These are phyloP conservation scores for Scorias spongiosa DNA, from an alignment of 2,329 filamentous ascomycete species.

Conservation along the genomic window DNA sequence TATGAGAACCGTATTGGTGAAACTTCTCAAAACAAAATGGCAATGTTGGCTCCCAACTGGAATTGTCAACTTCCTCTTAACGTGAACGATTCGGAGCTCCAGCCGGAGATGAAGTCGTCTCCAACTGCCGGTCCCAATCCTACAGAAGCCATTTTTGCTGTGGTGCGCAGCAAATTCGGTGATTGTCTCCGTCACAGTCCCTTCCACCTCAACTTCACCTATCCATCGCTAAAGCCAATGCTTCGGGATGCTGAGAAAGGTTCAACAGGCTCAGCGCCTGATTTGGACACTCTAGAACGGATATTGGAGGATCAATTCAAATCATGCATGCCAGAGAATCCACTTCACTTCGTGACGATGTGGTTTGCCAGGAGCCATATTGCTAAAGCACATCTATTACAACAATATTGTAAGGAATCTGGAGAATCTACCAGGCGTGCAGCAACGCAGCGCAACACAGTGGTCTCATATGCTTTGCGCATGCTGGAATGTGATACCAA, in stretches of 20 bases:
- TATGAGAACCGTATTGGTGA: slow-evolving; percentile 57
- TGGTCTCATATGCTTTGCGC: slow-evolving; percentile 19
- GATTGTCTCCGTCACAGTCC: slow-evolving; percentile 25
- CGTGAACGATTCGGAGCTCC: slow-evolving; percentile 27
- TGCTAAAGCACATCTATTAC: slow-evolving; percentile 35
- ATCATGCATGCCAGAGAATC: slow-evolving; percentile 25
- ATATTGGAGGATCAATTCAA: slow-evolving; percentile 33
- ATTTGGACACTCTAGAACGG: slow-evolving; percentile 23
- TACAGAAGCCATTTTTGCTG: slow-evolving; percentile 29
- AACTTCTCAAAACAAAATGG: slow-evolving; percentile 38
- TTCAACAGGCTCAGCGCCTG: background rate
- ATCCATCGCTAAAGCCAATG: slow-evolving; percentile 24
- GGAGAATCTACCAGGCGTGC: slow-evolving; percentile 8
- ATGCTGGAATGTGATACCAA: slow-evolving; percentile 35
- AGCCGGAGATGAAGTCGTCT: slow-evolving; percentile 22
- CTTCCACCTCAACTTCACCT: slow-evolving; percentile 33
- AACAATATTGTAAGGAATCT: slow-evolving; percentile 26
- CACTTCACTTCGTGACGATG: slow-evolving; percentile 33
- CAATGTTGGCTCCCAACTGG: slow-evolving; percentile 27
- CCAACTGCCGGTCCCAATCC: slow-evolving; percentile 18
- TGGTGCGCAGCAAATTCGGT: slow-evolving; percentile 28
- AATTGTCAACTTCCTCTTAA: slow-evolving; percentile 28
- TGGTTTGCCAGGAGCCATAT: slow-evolving; percentile 31
- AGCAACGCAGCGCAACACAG: slow-evolving; percentile 12
- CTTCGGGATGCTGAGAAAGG: slow-evolving; percentile 8